phyloP scores from a whole-genome alignment of 2,329 filamentous ascomycete genomes.

The Epichloe gansuensis region DNA sequence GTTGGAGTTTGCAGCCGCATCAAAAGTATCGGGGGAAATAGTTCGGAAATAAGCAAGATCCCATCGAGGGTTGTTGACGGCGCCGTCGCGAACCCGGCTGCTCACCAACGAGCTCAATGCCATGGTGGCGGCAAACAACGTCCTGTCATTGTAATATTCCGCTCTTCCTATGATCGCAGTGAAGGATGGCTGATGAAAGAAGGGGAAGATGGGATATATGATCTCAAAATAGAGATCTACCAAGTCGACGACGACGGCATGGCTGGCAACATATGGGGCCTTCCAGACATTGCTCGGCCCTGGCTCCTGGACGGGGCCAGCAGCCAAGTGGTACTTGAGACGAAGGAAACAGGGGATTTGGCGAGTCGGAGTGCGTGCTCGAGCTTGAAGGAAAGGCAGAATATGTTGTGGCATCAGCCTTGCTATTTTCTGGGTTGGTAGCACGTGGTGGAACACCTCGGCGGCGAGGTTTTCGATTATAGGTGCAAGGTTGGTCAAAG shows the following conservation, averaged over 20 bases:
- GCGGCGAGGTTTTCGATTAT: constrained; percentile 28
- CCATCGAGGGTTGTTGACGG: constrained; percentile 25
- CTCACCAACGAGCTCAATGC: constrained; percentile 37
- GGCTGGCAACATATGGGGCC: constrained; percentile 1
- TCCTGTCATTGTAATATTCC: constrained; percentile 29
- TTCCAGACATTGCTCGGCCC: neutral
- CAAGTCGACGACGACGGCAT: constrained; percentile 24
- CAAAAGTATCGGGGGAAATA: constrained; percentile 12
- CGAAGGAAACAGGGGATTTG: neutral
- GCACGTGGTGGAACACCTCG: constrained; percentile 12
- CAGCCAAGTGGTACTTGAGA: neutral
- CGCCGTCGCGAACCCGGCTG: constrained; percentile 36
- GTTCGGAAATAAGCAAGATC: constrained; percentile 29
- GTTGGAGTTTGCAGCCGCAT: constrained; percentile 9
- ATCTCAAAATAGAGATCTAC: constrained; percentile 39
- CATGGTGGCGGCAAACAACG: constrained; percentile 38
- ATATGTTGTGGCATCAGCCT: neutral
- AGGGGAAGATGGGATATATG: constrained; percentile 40
- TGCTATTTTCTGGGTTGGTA: constrained; percentile 10
- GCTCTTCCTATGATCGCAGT: constrained; percentile 25
- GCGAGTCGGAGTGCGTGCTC: neutral
- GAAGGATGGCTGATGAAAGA: constrained; percentile 37
- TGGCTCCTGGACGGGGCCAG: neutral
- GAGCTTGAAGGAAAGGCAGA: neutral
- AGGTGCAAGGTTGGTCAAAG: constrained; percentile 37